Percentiles rank a stretch among this genome's conserved stretches.
Evolutionary conservation across 805 yeast species (phyloP).

Genomic region (Lachancea mirantina): DNA sequence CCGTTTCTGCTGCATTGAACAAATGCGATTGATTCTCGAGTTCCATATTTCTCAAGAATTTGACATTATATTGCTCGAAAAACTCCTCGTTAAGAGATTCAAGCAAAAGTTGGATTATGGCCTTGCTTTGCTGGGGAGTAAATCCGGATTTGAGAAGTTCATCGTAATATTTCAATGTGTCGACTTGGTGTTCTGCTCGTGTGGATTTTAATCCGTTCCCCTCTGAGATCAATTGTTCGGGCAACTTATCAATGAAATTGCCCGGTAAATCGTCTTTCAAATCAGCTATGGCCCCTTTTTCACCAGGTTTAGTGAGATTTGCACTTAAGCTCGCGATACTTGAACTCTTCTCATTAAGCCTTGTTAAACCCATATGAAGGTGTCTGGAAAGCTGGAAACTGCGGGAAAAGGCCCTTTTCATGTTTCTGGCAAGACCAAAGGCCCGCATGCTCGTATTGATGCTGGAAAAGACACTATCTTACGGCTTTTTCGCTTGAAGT

Average conservation of each 20-base stretch:
- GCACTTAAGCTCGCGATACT: no score
- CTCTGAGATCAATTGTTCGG: conserved; percentile 25
- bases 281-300: not conserved
- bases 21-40: conserved; percentile 82
- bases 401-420: no score
- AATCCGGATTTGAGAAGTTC: conserved; percentile 17
- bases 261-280: conserved; percentile 1
- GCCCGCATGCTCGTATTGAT: no score
- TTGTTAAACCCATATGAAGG: no score
- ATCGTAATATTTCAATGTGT: conserved; percentile 21
- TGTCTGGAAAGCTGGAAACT: no score
- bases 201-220: conserved; percentile 27
- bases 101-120: conserved; percentile 30
- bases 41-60: conserved; percentile 42
- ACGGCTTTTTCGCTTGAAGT: no score
- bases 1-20: conserved; percentile 89
- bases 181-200: conserved; percentile 26
- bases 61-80: conserved; percentile 35
- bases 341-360: no score
- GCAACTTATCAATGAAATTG: conserved; percentile 20
- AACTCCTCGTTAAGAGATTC: conserved; percentile 34
- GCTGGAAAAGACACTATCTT: no score
- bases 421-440: no score
- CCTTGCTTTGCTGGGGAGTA: conserved; percentile 19
- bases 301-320: no score